Base-by-base conservation (phyloP, 139 green algal genomes). In the Protoeuglena noctilucae region DNA sequence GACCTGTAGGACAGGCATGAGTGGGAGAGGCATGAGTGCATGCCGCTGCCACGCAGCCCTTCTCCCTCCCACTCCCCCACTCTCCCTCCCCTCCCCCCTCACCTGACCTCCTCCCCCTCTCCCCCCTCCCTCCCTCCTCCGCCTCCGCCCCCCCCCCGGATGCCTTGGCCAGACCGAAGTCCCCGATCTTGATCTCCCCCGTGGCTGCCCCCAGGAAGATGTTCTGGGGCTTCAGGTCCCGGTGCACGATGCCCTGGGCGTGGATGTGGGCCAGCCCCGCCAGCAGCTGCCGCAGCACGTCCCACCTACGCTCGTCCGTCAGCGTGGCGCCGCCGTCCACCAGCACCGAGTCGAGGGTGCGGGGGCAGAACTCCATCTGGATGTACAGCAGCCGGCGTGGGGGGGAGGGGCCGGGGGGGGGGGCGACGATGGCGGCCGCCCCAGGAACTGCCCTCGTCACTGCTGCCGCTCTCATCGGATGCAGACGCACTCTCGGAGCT, bases 341-440 rank as follows among this genome's bases (percentile, higher is more conserved):
- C 14, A 82, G 51, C 40, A 81, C 66, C 34, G 77, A 59, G 26
- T 67, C 58, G 54, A 95, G 73, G 18, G 85, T 95, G 16, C 74
- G 52, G 0, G 73, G 69, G 61, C 86, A 95, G 66, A 80, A 89
- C 71, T 95, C 87, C 87, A 95, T 94, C 72, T 94, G 83, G 55
- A 95, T 93, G 69, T 85, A 92, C 51, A 95, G 72, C 57, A 79
- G 59, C 69, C 85, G 73, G 34, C 58, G n/a, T n/a, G n/a, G n/a
- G 23, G n/a, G 40, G n/a, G n/a, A n/a, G n/a, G n/a, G n/a, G n/a
- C n/a, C n/a, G n/a, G n/a, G n/a, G n/a, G n/a, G n/a, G n/a, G n/a
- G n/a, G n/a, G n/a, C n/a, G n/a, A n/a, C n/a, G n/a, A n/a, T n/a
- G n/a, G n/a, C n/a, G n/a, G n/a, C n/a, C n/a, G n/a, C n/a, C n/a